Conservation (phyloP, 257 asterid genomes). For the Nicotiana otophora region DNA sequence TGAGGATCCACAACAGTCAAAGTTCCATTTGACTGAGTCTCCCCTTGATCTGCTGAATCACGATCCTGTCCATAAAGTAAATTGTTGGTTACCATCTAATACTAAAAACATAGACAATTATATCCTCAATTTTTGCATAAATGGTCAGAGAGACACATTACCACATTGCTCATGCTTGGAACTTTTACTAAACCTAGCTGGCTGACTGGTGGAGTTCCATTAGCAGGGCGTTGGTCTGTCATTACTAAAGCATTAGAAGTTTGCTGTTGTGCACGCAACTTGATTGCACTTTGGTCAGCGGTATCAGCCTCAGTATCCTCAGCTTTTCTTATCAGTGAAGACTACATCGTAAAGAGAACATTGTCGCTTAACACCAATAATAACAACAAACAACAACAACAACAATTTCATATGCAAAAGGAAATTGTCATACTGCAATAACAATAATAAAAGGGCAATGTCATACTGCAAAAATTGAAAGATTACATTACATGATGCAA, state of each 20-base stretch:
- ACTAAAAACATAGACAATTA: not conserved
- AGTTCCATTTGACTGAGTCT: constrained; percentile 62
- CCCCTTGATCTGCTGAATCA: constrained; percentile 40
- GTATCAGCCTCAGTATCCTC: constrained; percentile 90
- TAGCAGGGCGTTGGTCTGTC: constrained; percentile 68
- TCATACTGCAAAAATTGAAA: not conserved
- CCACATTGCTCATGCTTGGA: constrained; percentile 53
- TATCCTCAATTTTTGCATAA: not conserved
- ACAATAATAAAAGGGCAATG: not conserved
- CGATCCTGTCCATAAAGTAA: constrained; percentile 40
- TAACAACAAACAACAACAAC: no score
- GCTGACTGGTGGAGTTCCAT: constrained; percentile 54
- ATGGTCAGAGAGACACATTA: constrained; percentile 35
- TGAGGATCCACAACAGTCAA: constrained; percentile 72
- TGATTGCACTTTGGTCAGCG: constrained; percentile 96
- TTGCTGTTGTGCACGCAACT: constrained; percentile 86
- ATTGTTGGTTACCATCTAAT: not conserved
- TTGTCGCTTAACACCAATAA: not conserved
- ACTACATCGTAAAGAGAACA: constrained; percentile 38
- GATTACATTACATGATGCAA: not conserved
- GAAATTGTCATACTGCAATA: no score
- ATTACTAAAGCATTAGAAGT: constrained; percentile 76
- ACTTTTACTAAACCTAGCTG: constrained; percentile 84
- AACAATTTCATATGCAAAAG: no score
- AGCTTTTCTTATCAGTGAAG: constrained; percentile 76